Base-by-base conservation (phyloP, 225 moss, liverwort and hornwort species). In the Antitrichia curtipendula region DNA sequence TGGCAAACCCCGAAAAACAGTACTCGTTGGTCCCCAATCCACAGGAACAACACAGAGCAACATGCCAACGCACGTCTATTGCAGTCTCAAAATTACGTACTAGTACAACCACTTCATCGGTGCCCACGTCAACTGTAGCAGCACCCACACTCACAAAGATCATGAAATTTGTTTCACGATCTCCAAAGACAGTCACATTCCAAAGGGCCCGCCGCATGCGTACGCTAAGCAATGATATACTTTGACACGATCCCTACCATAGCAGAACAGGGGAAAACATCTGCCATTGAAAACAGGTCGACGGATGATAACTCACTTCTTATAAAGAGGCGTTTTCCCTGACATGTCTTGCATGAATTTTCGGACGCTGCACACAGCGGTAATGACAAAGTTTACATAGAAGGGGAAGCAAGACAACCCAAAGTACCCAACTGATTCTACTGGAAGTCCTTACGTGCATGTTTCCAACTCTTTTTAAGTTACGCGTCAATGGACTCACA, bases 291-390 rank as follows among this genome's bases (percentile, higher is more conserved):
- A 69, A 91, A 68, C 40, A 86, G n/a, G 78, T 47, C 86, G 74
- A 82, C 74, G 80, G 65, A 54, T 58, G 81, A 88, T 31, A 78
- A 87, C 96, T 94, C 90, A 97, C 96, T 93, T 97, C 86, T 96
- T 97, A 81, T 97, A 96, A 54, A 96, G 86, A 69, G 96, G 94
- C 84, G 92, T 69, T 86, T 83, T 95, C 70, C 94, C 96, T 65
- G 97, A 96, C 97, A 97, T 97, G 86, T 97, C 97, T 86, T 95
- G 94, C 94, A 97, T 97, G 75, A 97, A 95, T 81, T 92, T 95
- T 60, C 91, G 84, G 27, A 97, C 95, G 78, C 97, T 97, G 95
- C 91, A 89, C 81, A 86, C 81, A 84, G 65, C 68, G 90, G 77
- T 57, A 57, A 77, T 43, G 15, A 82, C 85, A 7, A 52, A 54